These are phyloP conservation scores for Nowakowskiella sp. DNA, from an alignment of 192 early-diverging fungal species.

Conservation along the genomic window DNA sequence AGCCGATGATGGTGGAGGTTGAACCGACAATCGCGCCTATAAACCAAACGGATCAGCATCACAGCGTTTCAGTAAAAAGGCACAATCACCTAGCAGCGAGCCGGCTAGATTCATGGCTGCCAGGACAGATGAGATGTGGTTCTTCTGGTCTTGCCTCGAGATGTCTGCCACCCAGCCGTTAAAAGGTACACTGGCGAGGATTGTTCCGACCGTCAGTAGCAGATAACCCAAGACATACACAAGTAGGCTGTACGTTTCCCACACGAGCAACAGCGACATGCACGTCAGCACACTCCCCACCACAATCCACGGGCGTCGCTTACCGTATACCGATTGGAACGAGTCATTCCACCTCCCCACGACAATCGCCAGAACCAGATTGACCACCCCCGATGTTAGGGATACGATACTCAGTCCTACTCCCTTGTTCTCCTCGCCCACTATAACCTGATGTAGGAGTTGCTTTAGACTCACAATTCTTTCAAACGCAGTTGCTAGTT, in stretches of 20 bases:
- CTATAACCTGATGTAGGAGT: too few species aligned
- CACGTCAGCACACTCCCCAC: conserved; percentile 24
- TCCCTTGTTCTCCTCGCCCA: conserved; percentile 29
- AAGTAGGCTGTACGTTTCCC: conserved; percentile 7
- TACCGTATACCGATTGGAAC: conserved; percentile 12
- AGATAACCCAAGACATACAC: conserved; percentile 27
- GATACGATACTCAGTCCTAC: conserved; percentile 26
- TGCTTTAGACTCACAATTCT: too few species aligned
- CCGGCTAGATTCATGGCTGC: conserved; percentile 31
- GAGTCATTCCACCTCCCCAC: conserved; percentile 35
- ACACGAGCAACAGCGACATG: conserved; percentile 19
- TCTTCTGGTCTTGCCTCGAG: conserved; percentile 27
- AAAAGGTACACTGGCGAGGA: conserved; percentile 32
- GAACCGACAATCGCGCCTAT: too few species aligned
- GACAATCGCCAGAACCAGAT: conserved; percentile 26
- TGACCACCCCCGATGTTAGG: conserved; percentile 23
- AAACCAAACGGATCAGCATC: neutral
- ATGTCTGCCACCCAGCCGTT: conserved; percentile 37
- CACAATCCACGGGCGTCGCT: conserved; percentile 29
- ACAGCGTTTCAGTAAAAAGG: conserved; percentile 20
- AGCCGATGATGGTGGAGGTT: too few species aligned
- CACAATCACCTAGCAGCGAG: conserved; percentile 29
- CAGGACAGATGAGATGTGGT: conserved; percentile 28
- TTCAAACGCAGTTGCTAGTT: too few species aligned
- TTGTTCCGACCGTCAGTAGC: conserved; percentile 17